phyloP scores from a whole-genome alignment of 208 protist species.

The Acanthamoeba polyphaga region DNA sequence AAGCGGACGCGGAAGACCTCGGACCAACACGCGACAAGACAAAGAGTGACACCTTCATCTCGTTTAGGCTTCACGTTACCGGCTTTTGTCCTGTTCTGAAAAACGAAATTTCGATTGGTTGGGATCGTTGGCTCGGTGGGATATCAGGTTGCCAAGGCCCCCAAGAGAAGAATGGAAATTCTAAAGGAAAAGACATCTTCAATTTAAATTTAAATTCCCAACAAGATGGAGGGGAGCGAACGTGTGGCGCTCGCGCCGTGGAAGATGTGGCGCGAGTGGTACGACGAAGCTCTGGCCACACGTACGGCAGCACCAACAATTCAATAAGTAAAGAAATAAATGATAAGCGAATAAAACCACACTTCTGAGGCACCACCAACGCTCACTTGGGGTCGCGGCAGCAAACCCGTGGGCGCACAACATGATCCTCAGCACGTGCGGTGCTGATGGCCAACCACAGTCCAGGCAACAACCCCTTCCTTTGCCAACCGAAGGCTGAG shows the following conservation, averaged over 20 bases:
- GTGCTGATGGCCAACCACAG: slow-evolving; percentile 4
- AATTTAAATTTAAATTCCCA: not conserved
- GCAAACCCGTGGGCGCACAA: slow-evolving; percentile 58
- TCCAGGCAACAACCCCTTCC: not conserved
- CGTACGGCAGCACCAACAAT: not conserved
- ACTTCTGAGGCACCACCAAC: too few species aligned
- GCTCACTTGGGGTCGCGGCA: not conserved
- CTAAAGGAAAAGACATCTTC: not conserved
- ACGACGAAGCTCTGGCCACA: slow-evolving; percentile 27
- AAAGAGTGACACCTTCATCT: not conserved
- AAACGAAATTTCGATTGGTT: not conserved
- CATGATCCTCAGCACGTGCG: slow-evolving; percentile 54
- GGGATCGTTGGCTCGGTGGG: not conserved
- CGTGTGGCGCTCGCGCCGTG: not conserved
- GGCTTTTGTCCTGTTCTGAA: not conserved
- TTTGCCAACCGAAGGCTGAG: not conserved
- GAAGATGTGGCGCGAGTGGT: slow-evolving; percentile 4
- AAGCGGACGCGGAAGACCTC: too few species aligned
- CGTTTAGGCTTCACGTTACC: not conserved
- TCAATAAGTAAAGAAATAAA: too few species aligned
- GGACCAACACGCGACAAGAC: too few species aligned
- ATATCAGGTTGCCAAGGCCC: not conserved
- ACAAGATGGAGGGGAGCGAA: not conserved
- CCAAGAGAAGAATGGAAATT: not conserved
- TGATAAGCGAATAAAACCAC: too few species aligned